Conservation (phyloP, 805 yeast genomes). For the Teunomyces kruisii region DNA sequence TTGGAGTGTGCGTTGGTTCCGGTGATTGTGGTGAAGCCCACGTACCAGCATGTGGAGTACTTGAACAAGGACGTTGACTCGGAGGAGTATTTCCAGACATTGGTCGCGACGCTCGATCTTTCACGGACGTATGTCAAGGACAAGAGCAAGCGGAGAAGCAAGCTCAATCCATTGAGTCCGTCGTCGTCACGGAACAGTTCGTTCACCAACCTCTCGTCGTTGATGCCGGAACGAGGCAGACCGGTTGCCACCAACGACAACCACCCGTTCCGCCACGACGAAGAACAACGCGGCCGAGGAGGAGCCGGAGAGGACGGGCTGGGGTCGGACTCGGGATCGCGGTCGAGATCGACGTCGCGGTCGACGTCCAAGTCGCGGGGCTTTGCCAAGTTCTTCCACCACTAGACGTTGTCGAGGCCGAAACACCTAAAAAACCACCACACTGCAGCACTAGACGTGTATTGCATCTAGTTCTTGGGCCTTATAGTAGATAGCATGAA, state of each 20-base stretch:
- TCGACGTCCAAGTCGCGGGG: constrained; percentile 13
- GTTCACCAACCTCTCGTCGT: constrained; percentile 14
- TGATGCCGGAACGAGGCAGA: constrained; percentile 12
- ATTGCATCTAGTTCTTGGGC: not conserved
- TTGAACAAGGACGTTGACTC: constrained; percentile 32
- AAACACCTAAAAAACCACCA: too few species aligned
- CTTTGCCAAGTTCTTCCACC: constrained; percentile 17
- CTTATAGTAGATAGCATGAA: not conserved
- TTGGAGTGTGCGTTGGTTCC: constrained; percentile 46
- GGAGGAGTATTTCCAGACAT: constrained; percentile 35
- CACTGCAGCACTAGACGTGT: not conserved
- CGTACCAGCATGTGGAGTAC: constrained; percentile 29
- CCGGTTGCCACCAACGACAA: constrained; percentile 2
- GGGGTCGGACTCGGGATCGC: not conserved
- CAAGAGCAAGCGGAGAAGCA: constrained; percentile 15
- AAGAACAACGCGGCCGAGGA: constrained; percentile 2
- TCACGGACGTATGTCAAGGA: constrained; percentile 11
- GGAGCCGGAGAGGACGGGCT: not conserved
- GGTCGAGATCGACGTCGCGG: constrained; percentile 16
- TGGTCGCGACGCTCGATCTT: constrained; percentile 16
- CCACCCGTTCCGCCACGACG: constrained; percentile 1
- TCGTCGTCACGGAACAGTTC: constrained; percentile 16
- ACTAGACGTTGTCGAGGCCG: not conserved
- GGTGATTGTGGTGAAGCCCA: constrained; percentile 43
- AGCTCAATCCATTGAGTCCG: constrained; percentile 17